These are phyloP conservation scores for Pythium diclinum DNA, from an alignment of 352 stramenopile species.

Conservation along the genomic window DNA sequence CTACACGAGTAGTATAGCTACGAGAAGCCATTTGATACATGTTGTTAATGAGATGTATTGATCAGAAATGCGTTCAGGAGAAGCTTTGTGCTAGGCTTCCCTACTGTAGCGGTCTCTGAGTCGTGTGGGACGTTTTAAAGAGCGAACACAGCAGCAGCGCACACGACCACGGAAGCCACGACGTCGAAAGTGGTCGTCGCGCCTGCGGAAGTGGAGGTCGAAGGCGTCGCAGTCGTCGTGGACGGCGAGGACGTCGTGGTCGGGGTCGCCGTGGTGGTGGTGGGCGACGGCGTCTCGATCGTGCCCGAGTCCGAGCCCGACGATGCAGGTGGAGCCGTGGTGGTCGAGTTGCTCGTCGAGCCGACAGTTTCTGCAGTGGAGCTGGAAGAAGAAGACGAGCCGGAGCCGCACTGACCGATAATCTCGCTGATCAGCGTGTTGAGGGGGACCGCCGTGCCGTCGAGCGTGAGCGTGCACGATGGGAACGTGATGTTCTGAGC, in stretches of 20 bases:
- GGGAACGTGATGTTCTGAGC: conserved; percentile 13
- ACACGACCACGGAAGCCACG: neutral
- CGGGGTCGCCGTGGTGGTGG: neutral
- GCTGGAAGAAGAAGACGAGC: neutral
- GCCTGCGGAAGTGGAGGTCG: neutral
- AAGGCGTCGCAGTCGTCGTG: neutral
- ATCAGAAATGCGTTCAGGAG: too few species aligned
- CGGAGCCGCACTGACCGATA: conserved; percentile 7
- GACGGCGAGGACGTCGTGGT: neutral
- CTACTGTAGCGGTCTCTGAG: too few species aligned
- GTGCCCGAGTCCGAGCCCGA: neutral
- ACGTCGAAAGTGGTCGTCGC: neutral
- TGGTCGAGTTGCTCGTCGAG: neutral
- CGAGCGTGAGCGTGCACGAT: conserved; percentile 17
- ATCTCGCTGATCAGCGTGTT: conserved; percentile 16
- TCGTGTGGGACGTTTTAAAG: neutral
- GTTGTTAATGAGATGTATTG: too few species aligned
- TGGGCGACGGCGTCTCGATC: neutral
- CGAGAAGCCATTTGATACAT: too few species aligned
- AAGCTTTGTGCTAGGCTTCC: neutral
- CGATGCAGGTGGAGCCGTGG: neutral
- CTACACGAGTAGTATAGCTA: too few species aligned
- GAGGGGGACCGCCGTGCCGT: neutral
- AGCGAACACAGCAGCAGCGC: neutral
- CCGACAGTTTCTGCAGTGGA: neutral